Conservation (phyloP, 805 yeast species). For the Metschnikowia chrysomelidarum region DNA sequence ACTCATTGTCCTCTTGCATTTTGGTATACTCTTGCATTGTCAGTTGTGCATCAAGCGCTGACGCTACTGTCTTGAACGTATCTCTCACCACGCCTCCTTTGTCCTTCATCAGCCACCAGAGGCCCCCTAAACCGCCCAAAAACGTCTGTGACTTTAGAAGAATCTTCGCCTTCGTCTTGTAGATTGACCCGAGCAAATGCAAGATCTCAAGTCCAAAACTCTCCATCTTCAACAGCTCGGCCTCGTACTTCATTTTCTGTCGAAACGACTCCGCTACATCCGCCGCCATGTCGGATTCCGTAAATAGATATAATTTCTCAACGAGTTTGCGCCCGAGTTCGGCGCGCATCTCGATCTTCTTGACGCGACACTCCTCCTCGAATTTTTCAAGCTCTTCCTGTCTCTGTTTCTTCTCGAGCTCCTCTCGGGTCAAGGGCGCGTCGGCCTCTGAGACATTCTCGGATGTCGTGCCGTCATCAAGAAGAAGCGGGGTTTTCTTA, state of each 20-base stretch:
- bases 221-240: slow-evolving; percentile 77
- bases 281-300: slow-evolving; percentile 44
- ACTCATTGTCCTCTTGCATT: slow-evolving; percentile 57
- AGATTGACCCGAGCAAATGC: slow-evolving; percentile 71
- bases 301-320: slow-evolving; percentile 41
- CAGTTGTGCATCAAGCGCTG: slow-evolving; percentile 76
- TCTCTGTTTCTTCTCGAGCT: slow-evolving; percentile 45
- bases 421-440: slow-evolving; percentile 27
- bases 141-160: slow-evolving; percentile 62
- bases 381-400: slow-evolving; percentile 56
- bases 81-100: slow-evolving; percentile 73
- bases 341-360: slow-evolving; percentile 63
- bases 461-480: slow-evolving; percentile 16
- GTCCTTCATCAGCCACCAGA: slow-evolving; percentile 67
- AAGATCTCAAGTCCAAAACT: slow-evolving; percentile 82
- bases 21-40: slow-evolving; percentile 72
- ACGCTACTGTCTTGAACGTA: slow-evolving; percentile 65
- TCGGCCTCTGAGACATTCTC: background rate
- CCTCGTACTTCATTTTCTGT: slow-evolving; percentile 71
- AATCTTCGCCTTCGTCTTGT: slow-evolving; percentile 61
- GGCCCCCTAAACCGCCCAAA: slow-evolving; percentile 61
- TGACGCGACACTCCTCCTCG: slow-evolving; percentile 73
- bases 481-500: slow-evolving; percentile 11
- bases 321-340: slow-evolving; percentile 58
- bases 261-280: slow-evolving; percentile 51